Evolutionary conservation across 2,329 filamentous ascomycete genomes (phyloP).

Genomic region (Pseudogymnoascus sp.): DNA sequence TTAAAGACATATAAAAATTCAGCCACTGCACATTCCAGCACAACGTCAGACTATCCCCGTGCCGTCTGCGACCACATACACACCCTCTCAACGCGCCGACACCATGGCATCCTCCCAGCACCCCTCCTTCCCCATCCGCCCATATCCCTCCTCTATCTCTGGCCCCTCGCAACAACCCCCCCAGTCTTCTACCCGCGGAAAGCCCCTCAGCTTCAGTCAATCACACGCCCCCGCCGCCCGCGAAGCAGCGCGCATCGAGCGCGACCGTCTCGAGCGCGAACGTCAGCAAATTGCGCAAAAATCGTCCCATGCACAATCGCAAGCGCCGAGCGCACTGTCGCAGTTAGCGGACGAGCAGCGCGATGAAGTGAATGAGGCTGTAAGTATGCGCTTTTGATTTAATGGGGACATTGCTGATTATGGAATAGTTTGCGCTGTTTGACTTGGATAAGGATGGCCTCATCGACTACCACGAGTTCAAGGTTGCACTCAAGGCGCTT

Average conservation of each 20-base stretch:
- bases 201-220: slow-evolving; percentile 29
- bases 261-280: slow-evolving; percentile 32
- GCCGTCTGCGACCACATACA: neutral
- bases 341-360: slow-evolving; percentile 78
- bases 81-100: slow-evolving; percentile 1
- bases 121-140: slow-evolving; percentile 45
- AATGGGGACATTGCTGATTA: neutral
- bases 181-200: slow-evolving; percentile 44
- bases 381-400: slow-evolving; percentile 41
- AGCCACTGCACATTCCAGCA: slow-evolving; percentile 1
- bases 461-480: slow-evolving; percentile 97
- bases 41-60: neutral
- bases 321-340: slow-evolving; percentile 20
- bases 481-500: slow-evolving; percentile 90
- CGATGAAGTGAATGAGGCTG: slow-evolving; percentile 89
- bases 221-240: slow-evolving; percentile 21
- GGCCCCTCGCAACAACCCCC: slow-evolving; percentile 35
- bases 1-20: neutral
- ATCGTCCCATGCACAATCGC: slow-evolving; percentile 31
- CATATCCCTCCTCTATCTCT: slow-evolving; percentile 36
- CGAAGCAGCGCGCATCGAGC: slow-evolving; percentile 37
- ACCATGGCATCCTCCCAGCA: slow-evolving; percentile 43
- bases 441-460: slow-evolving; percentile 91
- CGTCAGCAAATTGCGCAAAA: slow-evolving; percentile 18
- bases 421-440: slow-evolving; percentile 79